Conservation (phyloP, 2,329 filamentous ascomycete species). For the Paraphoma sp. region DNA sequence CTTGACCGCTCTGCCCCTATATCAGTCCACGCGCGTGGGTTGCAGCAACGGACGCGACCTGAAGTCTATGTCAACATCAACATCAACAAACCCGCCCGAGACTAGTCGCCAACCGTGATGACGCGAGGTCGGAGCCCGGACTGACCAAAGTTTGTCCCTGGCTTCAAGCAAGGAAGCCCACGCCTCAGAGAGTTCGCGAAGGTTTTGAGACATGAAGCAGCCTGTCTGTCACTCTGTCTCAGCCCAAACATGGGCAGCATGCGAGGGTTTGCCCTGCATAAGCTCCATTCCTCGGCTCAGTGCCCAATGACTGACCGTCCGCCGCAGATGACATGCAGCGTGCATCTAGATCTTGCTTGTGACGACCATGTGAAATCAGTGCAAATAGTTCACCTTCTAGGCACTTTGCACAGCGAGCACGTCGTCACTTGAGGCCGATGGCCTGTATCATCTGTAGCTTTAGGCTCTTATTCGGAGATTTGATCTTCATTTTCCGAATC, state of each 20-base stretch:
- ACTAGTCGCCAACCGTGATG: not conserved
- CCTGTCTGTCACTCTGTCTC: conserved; percentile 18
- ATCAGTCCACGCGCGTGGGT: not conserved
- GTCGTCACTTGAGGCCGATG: not conserved
- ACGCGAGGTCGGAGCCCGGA: not conserved
- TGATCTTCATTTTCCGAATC: conserved; percentile 30
- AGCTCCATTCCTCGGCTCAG: conserved; percentile 14
- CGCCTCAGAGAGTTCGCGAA: not conserved
- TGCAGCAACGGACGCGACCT: conserved; percentile 4
- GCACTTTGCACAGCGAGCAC: not conserved
- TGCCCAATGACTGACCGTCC: conserved; percentile 13
- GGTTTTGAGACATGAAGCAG: conserved; percentile 3
- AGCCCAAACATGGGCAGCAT: conserved; percentile 13
- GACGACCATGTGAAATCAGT: not conserved
- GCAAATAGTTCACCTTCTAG: too few species aligned
- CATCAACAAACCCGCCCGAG: conserved; percentile 1
- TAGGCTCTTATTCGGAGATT: conserved; percentile 33
- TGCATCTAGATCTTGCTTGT: not conserved
- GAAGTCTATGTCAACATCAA: conserved; percentile 3
- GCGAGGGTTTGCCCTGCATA: conserved; percentile 28
- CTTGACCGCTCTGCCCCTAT: not conserved
- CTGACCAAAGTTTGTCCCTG: not conserved
- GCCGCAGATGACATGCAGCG: conserved; percentile 6
- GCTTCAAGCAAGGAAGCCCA: conserved; percentile 5
- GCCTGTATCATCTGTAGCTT: not conserved